Conservation (phyloP, 306 rosid species). For the Potentilla sterilis region DNA sequence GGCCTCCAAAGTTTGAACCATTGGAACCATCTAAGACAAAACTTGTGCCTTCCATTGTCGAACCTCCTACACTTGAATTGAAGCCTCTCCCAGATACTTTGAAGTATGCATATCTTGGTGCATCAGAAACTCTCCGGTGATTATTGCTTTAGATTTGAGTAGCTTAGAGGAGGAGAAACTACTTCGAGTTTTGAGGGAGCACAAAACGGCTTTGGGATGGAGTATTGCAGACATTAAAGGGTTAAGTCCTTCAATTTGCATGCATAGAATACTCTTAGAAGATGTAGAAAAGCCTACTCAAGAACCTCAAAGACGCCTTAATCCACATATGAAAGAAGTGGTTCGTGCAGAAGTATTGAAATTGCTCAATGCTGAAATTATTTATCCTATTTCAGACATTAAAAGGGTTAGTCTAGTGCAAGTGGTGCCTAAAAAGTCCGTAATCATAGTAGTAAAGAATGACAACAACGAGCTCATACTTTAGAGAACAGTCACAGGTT, state of each 20-base stretch:
- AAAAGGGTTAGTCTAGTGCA: background rate
- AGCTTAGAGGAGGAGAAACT: background rate
- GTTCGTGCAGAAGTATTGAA: background rate
- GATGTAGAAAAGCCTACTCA: background rate
- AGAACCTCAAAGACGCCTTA: background rate
- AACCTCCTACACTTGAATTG: background rate
- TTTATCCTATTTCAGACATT: no score
- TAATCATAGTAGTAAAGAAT: background rate
- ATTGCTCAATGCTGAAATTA: background rate
- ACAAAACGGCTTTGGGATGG: background rate
- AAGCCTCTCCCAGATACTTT: background rate
- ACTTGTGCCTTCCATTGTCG: background rate
- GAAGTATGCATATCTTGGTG: background rate
- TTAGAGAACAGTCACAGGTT: background rate
- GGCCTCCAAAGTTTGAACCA: background rate
- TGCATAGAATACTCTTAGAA: background rate
- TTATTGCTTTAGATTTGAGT: background rate
- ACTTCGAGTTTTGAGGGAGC: background rate
- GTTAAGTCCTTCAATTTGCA: background rate
- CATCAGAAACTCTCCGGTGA: background rate
- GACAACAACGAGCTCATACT: background rate
- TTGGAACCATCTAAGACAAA: background rate
- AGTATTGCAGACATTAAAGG: background rate
- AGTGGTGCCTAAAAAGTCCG: background rate
- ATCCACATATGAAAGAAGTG: constrained; percentile 9